Evolutionary conservation across 495 filamentous ascomycete species (phyloP).

Genomic region (Recurvomyces mirabilis): DNA sequence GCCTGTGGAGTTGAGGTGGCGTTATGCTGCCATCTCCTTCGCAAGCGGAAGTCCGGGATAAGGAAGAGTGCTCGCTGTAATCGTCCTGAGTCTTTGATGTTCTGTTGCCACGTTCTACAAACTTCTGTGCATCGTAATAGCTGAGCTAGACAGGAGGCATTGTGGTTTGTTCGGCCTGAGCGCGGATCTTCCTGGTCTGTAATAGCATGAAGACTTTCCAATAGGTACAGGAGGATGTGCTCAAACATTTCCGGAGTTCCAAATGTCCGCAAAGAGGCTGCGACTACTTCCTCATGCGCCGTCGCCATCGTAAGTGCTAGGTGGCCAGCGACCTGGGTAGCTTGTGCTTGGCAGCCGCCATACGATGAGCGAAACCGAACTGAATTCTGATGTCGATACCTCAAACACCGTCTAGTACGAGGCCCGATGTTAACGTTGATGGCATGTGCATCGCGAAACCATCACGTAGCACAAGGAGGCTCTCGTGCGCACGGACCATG

Average conservation of each 20-base stretch:
- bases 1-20: too few species aligned
- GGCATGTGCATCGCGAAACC: too few species aligned
- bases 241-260: constrained; percentile 15
- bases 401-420: too few species aligned
- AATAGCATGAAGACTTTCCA: constrained; percentile 1
- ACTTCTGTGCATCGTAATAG: constrained; percentile 15
- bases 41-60: neutral
- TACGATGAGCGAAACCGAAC: too few species aligned
- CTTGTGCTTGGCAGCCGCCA: too few species aligned
- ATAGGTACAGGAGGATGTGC: constrained; percentile 5
- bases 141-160: constrained; percentile 1
- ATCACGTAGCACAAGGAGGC: too few species aligned
- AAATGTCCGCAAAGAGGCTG: constrained; percentile 5
- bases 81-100: constrained; percentile 6
- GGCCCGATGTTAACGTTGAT: too few species aligned
- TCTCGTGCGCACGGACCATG: too few species aligned
- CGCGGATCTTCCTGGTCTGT: constrained; percentile 13
- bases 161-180: constrained; percentile 2
- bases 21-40: constrained; percentile 4
- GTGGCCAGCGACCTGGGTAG: too few species aligned
- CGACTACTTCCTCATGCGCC: neutral
- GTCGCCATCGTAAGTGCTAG: neutral
- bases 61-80: constrained; percentile 17
- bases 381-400: too few species aligned
- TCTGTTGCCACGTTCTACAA: constrained; percentile 9